Percentiles rank a stretch among this genome's conserved stretches.
phyloP scores from a whole-genome alignment of 106 monocot species.

The Platanthera guangdongensis region DNA sequence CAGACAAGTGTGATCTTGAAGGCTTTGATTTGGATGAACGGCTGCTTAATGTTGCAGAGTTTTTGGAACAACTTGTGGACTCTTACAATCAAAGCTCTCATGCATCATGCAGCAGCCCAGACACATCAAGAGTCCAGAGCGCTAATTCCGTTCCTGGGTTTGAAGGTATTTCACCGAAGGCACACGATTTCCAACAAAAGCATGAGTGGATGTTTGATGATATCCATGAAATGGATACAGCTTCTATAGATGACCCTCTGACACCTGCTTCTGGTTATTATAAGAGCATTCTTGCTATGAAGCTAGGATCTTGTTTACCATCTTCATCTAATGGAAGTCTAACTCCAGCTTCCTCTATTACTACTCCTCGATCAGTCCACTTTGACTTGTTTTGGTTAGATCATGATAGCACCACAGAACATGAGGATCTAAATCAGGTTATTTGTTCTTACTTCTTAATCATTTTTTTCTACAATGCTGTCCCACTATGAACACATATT shows the following conservation, averaged over 20 bases:
- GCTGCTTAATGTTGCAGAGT: conserved; percentile 33
- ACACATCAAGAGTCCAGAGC: conserved; percentile 37
- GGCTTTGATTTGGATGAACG: conserved; percentile 41
- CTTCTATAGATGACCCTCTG: conserved; percentile 48
- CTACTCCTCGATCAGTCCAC: conserved; percentile 47
- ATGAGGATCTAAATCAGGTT: conserved; percentile 59
- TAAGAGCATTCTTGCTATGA: conserved; percentile 33
- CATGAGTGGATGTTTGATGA: conserved; percentile 76
- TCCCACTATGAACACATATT: not conserved
- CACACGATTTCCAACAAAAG: conserved; percentile 50
- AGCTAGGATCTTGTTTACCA: conserved; percentile 30
- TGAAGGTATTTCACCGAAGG: conserved; percentile 36
- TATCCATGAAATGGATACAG: conserved; percentile 80
- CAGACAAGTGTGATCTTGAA: conserved; percentile 63
- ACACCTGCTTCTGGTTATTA: conserved; percentile 20
- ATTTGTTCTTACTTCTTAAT: not conserved
- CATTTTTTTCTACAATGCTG: not conserved
- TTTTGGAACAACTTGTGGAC: conserved; percentile 51
- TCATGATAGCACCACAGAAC: conserved; percentile 40
- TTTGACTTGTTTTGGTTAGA: conserved; percentile 74
- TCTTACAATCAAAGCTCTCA: conserved; percentile 28
- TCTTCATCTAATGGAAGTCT: conserved; percentile 48
- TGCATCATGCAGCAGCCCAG: conserved; percentile 31
- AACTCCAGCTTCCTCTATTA: conserved; percentile 52
- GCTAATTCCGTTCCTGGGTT: conserved; percentile 19